Evolutionary conservation across 139 green algal genomes (phyloP), one percentile per base, ranked within the genome.

Genomic region (Chlamydomonas schloesseri): DNA sequence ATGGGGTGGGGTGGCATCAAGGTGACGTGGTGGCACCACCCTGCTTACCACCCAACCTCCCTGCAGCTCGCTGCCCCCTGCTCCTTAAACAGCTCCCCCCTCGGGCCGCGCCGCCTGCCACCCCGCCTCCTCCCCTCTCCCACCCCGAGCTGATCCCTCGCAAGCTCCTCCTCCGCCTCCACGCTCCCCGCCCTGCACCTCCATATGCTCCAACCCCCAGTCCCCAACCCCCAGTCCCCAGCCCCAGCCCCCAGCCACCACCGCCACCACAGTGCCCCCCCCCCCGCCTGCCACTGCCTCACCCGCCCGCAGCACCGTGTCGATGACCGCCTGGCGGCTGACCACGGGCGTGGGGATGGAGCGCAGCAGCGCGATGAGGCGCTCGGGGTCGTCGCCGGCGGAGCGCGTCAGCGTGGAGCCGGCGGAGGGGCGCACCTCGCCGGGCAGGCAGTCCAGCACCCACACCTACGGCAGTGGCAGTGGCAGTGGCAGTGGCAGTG

Each of bases 381-480:
- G 78, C 5, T 73, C 94, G 0, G 97, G 97, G 64, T 96, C 91
- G 90, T 99, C 97, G 36, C 84, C 69, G 15, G 84, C 65, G 26
- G 55, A 24, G 55, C 55, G 42, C 42, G 42, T 50, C 42, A 50
- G 42, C 42, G 67, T 64, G 23, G 60, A 8, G 57, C 46, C 65
- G 24, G 73, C 82, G 62, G 89, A 93, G 8, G 86, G 82, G 2
- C 94, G 88, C 33, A 99, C 93, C 71, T 95, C 89, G 10, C 96
- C 97, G 0, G 96, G 97, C 58, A 98, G 91, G 1, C 96, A 91
- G 83, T 99, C 97, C 65, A 99, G 91, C 69, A 98, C 96, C 97
- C 97, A 99, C 28, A 95, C 95, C 88, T 94, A 89, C 53, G 53
- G 53, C 13, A n/a, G n/a, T n/a, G n/a, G n/a, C n/a, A n/a, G n/a